These are phyloP conservation scores for Dactylellina cionopaga DNA, from an alignment of 2,329 filamentous ascomycete genomes.

Conservation along the genomic window DNA sequence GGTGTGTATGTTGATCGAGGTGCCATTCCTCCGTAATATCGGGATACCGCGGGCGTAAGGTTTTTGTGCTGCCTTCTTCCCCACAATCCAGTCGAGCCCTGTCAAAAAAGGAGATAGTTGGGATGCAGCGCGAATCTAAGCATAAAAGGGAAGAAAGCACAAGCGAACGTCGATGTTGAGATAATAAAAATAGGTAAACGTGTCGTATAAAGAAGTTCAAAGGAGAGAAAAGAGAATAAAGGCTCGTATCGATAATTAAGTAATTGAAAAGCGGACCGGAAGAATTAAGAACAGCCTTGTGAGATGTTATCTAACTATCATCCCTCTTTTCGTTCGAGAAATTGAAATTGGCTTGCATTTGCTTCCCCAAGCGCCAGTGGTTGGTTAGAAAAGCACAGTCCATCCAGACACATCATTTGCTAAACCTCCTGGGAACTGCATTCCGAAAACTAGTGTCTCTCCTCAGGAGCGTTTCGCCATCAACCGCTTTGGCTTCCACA, in stretches of 20 bases:
- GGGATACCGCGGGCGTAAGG: background rate
- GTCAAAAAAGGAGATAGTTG: conserved; percentile 44
- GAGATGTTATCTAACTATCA: conserved; percentile 42
- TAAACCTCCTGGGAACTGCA: conserved; percentile 37
- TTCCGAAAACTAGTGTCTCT: conserved; percentile 42
- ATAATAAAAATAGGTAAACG: conserved; percentile 6
- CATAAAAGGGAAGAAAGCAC: conserved; percentile 25
- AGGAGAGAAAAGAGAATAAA: conserved; percentile 13
- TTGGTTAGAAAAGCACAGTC: conserved; percentile 33
- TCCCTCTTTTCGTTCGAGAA: conserved; percentile 36
- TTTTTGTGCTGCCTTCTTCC: conserved; percentile 10
- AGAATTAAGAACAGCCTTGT: conserved; percentile 15
- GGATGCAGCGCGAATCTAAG: conserved; percentile 1
- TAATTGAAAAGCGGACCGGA: conserved; percentile 15
- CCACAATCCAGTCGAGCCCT: conserved; percentile 43
- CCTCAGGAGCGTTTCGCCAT: conserved; percentile 44
- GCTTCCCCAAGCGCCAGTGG: conserved; percentile 31
- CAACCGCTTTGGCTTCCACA: conserved; percentile 20
- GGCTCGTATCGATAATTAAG: conserved; percentile 24
- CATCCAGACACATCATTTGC: conserved; percentile 24
- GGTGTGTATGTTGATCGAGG: conserved; percentile 36
- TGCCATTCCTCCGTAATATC: conserved; percentile 37
- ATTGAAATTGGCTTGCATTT: conserved; percentile 39
- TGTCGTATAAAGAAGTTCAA: conserved; percentile 1
- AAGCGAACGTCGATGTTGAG: conserved; percentile 27